These are phyloP conservation scores for Heritiera fomes DNA, from an alignment of 345 rosid species.

Conservation along the genomic window DNA sequence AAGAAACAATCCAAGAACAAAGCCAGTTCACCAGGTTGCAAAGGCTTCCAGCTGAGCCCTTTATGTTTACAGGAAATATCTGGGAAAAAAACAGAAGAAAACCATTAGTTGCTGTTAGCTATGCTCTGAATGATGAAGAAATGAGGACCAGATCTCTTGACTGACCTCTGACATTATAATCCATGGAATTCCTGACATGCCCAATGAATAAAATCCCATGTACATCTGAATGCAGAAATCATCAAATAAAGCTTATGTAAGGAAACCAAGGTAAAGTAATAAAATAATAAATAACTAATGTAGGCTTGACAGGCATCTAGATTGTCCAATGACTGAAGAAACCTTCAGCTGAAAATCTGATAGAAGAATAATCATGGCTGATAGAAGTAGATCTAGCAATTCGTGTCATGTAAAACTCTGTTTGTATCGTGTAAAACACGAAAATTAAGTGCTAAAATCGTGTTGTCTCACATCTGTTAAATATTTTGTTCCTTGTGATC, in stretches of 20 bases:
- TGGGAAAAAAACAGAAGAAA: background rate
- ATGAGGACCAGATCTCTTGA: background rate
- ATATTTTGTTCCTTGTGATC: no score
- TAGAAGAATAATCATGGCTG: no score
- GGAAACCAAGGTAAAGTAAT: background rate
- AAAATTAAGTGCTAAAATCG: no score
- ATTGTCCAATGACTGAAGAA: no score
- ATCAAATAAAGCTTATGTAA: background rate
- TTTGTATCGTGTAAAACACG: no score
- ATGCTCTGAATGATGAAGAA: background rate
- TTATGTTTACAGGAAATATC: conserved; percentile 12
- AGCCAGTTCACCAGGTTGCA: conserved; percentile 22
- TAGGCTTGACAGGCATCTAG: no score
- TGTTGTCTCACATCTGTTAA: no score
- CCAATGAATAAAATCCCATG: conserved; percentile 10
- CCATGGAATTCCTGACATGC: conserved; percentile 13
- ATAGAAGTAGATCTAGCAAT: no score
- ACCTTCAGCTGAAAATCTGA: no score
- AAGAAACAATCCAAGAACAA: conserved; percentile 24
- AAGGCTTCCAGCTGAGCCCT: conserved; percentile 19
- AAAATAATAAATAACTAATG: background rate
- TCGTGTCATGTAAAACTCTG: no score
- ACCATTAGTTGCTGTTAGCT: background rate
- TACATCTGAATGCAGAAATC: background rate
- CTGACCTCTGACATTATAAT: conserved; percentile 14